Evolutionary conservation across 495 filamentous ascomycete species (phyloP).

Genomic region (Hypomontagnella monticulosa): DNA sequence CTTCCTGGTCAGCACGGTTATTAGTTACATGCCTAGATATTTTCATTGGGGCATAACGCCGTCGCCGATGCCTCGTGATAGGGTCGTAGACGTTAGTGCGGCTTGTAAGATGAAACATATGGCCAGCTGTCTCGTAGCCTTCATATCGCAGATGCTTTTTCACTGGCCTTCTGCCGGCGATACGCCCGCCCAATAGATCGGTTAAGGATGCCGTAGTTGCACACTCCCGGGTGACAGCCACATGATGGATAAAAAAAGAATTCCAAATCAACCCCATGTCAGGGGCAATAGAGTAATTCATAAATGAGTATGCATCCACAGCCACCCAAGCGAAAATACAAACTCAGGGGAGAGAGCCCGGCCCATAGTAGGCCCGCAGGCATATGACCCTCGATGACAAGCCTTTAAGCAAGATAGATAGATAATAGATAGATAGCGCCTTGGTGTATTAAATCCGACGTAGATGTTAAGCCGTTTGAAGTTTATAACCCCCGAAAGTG

Average conservation of each 20-base stretch:
- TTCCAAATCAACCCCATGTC: conserved; percentile 35
- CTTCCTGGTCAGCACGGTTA: conserved; percentile 5
- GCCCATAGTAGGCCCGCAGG: conserved; percentile 21
- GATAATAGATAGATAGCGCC: conserved; percentile 23
- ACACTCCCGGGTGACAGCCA: conserved; percentile 10
- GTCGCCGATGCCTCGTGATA: conserved; percentile 9
- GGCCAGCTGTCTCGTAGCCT: conserved; percentile 24
- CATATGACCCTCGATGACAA: conserved; percentile 21
- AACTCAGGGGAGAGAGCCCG: neutral
- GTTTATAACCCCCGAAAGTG: conserved; percentile 2
- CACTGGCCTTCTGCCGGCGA: conserved; percentile 5
- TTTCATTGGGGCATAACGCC: conserved; percentile 10
- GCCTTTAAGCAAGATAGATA: conserved; percentile 34
- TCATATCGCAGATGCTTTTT: conserved; percentile 19
- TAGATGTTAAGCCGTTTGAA: conserved; percentile 11
- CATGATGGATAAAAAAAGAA: conserved; percentile 17
- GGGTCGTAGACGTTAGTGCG: conserved; percentile 6
- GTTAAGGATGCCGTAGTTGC: conserved; percentile 27
- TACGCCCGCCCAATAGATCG: conserved; percentile 12
- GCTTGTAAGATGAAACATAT: conserved; percentile 18
- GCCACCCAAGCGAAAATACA: conserved; percentile 14
- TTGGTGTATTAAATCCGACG: conserved; percentile 6
- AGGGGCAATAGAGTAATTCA: conserved; percentile 10
- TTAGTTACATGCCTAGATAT: conserved; percentile 18
- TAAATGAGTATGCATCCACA: conserved; percentile 28